Percentiles rank a stretch among this genome's conserved stretches.
phyloP scores from a whole-genome alignment of 768 basidiomycete species.

The Macrolepiota fuliginosa region DNA sequence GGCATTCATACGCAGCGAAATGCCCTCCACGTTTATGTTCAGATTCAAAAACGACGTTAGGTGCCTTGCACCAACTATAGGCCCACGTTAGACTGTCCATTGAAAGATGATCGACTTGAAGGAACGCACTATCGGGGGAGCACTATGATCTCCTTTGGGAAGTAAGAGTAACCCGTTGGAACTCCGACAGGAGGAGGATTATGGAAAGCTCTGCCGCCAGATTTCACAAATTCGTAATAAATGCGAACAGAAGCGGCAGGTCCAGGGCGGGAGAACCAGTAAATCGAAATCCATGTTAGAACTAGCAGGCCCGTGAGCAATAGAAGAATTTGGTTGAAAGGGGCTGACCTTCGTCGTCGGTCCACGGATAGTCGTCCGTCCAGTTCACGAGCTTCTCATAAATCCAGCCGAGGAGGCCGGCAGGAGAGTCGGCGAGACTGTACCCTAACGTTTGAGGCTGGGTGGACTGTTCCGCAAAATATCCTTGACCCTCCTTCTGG shows the following conservation, averaged over 20 bases:
- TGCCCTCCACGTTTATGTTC: constrained; percentile 54
- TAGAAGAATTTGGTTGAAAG: not conserved
- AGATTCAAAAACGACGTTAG: constrained; percentile 43
- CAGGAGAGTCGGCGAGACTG: constrained; percentile 53
- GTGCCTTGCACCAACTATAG: constrained; percentile 39
- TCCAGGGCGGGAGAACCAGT: constrained; percentile 56
- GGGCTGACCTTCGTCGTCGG: constrained; percentile 48
- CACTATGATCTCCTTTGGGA: constrained; percentile 44
- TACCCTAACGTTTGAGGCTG: constrained; percentile 56
- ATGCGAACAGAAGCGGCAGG: constrained; percentile 57
- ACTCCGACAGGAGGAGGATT: constrained; percentile 21
- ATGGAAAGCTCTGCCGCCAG: constrained; percentile 12
- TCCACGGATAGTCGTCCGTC: constrained; percentile 52
- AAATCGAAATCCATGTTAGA: constrained; percentile 57
- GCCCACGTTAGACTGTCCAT: not conserved
- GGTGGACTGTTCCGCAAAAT: constrained; percentile 38
- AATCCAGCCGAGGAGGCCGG: constrained; percentile 51
- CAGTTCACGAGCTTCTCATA: constrained; percentile 46
- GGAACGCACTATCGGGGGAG: constrained; percentile 29
- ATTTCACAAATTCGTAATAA: constrained; percentile 47
- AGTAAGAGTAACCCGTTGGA: constrained; percentile 49
- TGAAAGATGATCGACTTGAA: not conserved
- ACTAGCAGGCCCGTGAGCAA: constrained; percentile 28
- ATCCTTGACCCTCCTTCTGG: constrained; percentile 30
- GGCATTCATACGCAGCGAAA: constrained; percentile 54